These are phyloP conservation scores for Monosporascus sp. DNA, from an alignment of 2,329 filamentous ascomycete genomes.

Conservation along the genomic window DNA sequence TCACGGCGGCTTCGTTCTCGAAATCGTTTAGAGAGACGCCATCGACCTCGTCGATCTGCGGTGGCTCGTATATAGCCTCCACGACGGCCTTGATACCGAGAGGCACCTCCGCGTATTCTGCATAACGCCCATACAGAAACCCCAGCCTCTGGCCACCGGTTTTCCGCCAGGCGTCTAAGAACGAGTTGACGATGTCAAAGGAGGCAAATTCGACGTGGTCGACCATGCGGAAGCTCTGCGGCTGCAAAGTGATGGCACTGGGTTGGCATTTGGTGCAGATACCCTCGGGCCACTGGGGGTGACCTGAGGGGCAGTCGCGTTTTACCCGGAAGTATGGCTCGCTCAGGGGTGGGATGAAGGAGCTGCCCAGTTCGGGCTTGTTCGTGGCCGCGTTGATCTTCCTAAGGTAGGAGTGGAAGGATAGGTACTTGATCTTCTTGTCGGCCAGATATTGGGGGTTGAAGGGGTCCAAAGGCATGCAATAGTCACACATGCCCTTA, in stretches of 20 bases:
- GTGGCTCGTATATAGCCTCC: slow-evolving; percentile 94
- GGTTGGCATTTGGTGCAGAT: slow-evolving; percentile 99
- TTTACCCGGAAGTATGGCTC: slow-evolving; percentile 92
- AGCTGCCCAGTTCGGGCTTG: slow-evolving; percentile 87
- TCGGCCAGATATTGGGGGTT: slow-evolving; percentile 82
- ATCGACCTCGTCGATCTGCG: slow-evolving; percentile 83
- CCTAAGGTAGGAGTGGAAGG: slow-evolving; percentile 88
- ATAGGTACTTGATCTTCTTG: slow-evolving; percentile 98
- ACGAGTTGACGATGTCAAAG: slow-evolving; percentile 76
- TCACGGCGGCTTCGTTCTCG: slow-evolving; percentile 77
- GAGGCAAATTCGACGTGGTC: slow-evolving; percentile 96
- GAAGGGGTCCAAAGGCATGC: slow-evolving; percentile 94
- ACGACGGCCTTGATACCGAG: slow-evolving; percentile 93
- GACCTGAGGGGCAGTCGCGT: slow-evolving; percentile 84
- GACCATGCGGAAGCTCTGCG: slow-evolving; percentile 92
- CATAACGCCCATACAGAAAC: slow-evolving; percentile 85
- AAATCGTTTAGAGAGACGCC: slow-evolving; percentile 81
- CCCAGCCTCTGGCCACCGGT: slow-evolving; percentile 81
- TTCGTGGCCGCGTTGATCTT: slow-evolving; percentile 97
- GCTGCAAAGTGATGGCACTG: slow-evolving; percentile 90
- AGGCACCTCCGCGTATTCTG: slow-evolving; percentile 87
- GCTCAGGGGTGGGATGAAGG: slow-evolving; percentile 89
- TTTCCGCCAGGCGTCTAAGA: slow-evolving; percentile 87
- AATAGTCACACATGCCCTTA: slow-evolving; percentile 99
- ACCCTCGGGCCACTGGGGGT: slow-evolving; percentile 88